Conservation (phyloP, 2,329 filamentous ascomycete species). For the Colletotrichum sp. region DNA sequence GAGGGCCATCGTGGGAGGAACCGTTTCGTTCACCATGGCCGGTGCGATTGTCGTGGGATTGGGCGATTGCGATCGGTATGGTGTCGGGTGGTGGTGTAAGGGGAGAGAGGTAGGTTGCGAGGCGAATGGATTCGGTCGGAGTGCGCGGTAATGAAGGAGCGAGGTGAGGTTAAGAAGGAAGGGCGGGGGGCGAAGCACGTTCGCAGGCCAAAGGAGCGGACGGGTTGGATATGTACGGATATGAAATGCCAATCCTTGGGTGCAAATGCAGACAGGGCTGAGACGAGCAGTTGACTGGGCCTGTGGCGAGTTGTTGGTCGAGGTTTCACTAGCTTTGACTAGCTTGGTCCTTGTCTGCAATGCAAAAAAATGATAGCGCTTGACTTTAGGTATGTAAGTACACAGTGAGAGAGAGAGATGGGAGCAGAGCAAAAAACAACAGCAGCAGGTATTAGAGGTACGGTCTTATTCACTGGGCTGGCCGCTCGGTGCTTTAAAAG, state of each 20-base stretch:
- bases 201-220: background rate
- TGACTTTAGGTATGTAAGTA: background rate
- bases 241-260: conserved; percentile 8
- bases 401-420: background rate
- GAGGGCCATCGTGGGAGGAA: conserved; percentile 40
- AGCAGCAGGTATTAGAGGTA: background rate
- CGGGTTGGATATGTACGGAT: background rate
- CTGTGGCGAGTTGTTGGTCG: conserved; percentile 16
- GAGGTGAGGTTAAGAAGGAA: background rate
- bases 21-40: conserved; percentile 46
- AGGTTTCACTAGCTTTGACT: conserved; percentile 19
- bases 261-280: conserved; percentile 15
- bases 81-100: background rate
- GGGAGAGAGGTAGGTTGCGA: background rate
- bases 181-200: background rate
- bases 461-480: background rate
- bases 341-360: conserved; percentile 18
- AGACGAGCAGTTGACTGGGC: conserved; percentile 6
- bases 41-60: background rate
- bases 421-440: background rate
- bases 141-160: background rate
- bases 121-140: background rate
- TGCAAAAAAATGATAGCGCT: conserved; percentile 2
- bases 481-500: conserved; percentile 1
- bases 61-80: background rate